Evolutionary conservation across 805 yeast species (phyloP), one percentile per base, ranked within the genome.

Genomic region (Hermanozyma aechmeae): DNA sequence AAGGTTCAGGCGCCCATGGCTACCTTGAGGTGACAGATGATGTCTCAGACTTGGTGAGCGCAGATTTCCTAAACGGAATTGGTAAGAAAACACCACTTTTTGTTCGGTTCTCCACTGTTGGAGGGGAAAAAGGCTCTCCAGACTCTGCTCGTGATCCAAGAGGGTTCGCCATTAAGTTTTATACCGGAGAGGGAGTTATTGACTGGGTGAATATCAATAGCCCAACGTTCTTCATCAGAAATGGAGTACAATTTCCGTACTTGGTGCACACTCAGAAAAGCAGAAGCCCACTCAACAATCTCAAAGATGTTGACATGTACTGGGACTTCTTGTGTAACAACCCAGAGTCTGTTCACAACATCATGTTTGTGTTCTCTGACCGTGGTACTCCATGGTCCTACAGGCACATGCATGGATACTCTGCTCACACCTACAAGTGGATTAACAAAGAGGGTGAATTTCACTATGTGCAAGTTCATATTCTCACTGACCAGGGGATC

Each of bases 151-250:
- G 84, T 48, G 83, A 76, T 45, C 83, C 83, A 25, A 67, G 83
- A 47, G 84, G 84, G 3, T 77, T 75, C 49, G 58, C 80, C 11
- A 70, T 72, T 25, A 77, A 77, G 54, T 58, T 76, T 38, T 71
- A 71, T 58, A 76, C 83, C 13, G 79, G 74, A 37, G 76, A 73
- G 47, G 84, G 84, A 30, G 71, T 68, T 52, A 54, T 73, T 44
- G 84, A 76, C 58, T 76, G 79, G 79, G 84, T 76, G 13, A 74
- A 72, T 62, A 77, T 75, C 59, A 77, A 77, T 58, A 77, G 83
- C 13, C 84, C 84, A 10, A 63, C 76, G 16, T 75, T 75, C 50
- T 75, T 75, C 56, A 58, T 76, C 35, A 63, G 81, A 38, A 77
- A 75, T 52, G 80, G 80, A 21, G 51, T 66, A 24, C 74, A 75